Percentiles rank a stretch among this genome's conserved stretches.
These are phyloP conservation scores for Hypomontagnella monticulosa DNA, from an alignment of 495 filamentous ascomycete species.

Conservation along the genomic window DNA sequence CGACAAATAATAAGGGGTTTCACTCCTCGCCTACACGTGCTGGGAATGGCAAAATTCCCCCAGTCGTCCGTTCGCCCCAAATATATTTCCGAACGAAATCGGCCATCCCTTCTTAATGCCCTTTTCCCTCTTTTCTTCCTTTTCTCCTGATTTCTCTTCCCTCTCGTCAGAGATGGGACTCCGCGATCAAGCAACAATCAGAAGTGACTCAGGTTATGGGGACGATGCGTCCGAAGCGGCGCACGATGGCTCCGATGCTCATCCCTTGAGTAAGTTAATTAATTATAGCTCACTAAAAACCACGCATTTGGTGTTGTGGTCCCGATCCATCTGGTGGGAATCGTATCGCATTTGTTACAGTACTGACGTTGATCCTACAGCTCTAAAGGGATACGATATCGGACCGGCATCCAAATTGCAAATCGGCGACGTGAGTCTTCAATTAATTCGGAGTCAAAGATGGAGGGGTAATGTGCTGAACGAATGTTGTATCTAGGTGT, in stretches of 20 bases:
- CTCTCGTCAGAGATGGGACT: conserved; percentile 49
- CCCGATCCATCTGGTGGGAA: conserved; percentile 3
- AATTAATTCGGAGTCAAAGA: not conserved
- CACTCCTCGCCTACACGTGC: conserved; percentile 32
- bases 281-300: conserved; percentile 1
- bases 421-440: conserved; percentile 46
- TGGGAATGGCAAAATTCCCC: conserved; percentile 15
- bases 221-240: conserved; percentile 47
- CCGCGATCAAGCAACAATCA: conserved; percentile 49
- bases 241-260: conserved; percentile 43
- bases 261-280: conserved; percentile 46
- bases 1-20: conserved; percentile 38
- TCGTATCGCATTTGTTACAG: not conserved
- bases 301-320: not conserved
- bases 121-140: conserved; percentile 37
- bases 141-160: conserved; percentile 34
- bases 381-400: conserved; percentile 48
- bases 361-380: conserved; percentile 33
- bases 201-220: conserved; percentile 50
- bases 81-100: conserved; percentile 40
- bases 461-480: conserved; percentile 14
- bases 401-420: conserved; percentile 48
- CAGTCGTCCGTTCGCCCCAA: conserved; percentile 22
- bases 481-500: conserved; percentile 35
- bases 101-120: conserved; percentile 34